Percentiles rank a stretch among this genome's conserved stretches.
phyloP scores from a whole-genome alignment of 441 rosid genomes.

The Populus hybrid region DNA sequence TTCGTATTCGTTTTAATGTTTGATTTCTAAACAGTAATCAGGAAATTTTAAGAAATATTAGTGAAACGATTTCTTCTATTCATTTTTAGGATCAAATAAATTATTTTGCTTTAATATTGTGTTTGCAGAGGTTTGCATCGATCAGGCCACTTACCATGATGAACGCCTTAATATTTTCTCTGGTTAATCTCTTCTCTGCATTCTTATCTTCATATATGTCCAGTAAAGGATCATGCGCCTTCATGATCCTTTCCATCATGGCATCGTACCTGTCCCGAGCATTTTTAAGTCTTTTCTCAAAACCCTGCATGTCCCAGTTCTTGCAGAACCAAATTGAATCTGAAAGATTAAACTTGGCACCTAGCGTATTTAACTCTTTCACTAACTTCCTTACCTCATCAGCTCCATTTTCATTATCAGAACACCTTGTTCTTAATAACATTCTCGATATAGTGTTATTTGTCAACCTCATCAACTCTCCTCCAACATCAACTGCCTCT shows the following conservation, averaged over 20 bases:
- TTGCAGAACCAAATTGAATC: slow-evolving; percentile 65
- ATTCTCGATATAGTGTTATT: slow-evolving; percentile 55
- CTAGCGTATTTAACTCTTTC: slow-evolving; percentile 45
- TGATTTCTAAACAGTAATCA: too few species aligned
- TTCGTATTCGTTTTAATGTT: too few species aligned
- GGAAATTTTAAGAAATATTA: too few species aligned
- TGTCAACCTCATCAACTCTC: slow-evolving; percentile 50
- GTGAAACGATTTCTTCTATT: background rate
- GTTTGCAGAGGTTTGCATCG: background rate
- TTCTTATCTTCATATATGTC: slow-evolving; percentile 49
- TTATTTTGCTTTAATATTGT: background rate
- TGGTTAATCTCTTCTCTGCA: slow-evolving; percentile 48
- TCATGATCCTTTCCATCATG: slow-evolving; percentile 54
- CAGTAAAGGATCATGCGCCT: slow-evolving; percentile 45
- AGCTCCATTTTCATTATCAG: slow-evolving; percentile 31
- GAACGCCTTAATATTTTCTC: slow-evolving; percentile 67
- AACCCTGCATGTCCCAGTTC: slow-evolving; percentile 56
- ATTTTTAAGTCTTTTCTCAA: slow-evolving; percentile 43
- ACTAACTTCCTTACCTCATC: slow-evolving; percentile 50
- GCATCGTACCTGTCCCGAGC: slow-evolving; percentile 47
- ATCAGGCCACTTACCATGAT: slow-evolving; percentile 42
- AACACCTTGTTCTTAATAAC: slow-evolving; percentile 41
- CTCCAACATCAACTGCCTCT: slow-evolving; percentile 43
- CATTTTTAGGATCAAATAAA: too few species aligned
- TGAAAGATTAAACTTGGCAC: slow-evolving; percentile 50